Evolutionary conservation across 129 eudicot species (phyloP).

Genomic region (Chrysanthemum makinoi): DNA sequence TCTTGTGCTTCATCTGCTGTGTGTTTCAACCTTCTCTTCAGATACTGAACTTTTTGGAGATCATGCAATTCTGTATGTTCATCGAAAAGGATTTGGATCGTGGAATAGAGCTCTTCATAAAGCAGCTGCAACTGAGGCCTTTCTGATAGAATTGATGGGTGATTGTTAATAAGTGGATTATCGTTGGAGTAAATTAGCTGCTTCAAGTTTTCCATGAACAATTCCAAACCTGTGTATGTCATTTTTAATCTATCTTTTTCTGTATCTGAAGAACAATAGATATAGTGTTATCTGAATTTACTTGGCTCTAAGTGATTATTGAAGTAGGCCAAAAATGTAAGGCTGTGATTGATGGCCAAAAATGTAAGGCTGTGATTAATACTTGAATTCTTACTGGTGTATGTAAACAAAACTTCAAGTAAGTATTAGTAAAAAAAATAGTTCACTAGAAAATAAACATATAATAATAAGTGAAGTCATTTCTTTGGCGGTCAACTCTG

Average conservation of each 20-base stretch:
- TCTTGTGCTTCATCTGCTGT: conserved; percentile 14
- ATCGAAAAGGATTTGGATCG: background rate
- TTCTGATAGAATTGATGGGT: background rate
- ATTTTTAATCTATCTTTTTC: background rate
- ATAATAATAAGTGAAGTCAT: too few relatives aligned
- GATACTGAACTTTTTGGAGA: background rate
- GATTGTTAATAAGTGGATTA: background rate
- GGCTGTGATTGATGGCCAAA: too few relatives aligned
- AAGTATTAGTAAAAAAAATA: too few relatives aligned
- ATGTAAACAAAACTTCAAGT: too few relatives aligned
- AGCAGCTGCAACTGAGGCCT: conserved; percentile 17
- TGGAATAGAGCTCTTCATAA: background rate
- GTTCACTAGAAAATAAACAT: too few relatives aligned
- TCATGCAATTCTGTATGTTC: background rate
- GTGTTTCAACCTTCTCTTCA: conserved; percentile 7
- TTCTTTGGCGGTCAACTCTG: too few relatives aligned
- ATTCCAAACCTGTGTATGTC: conserved; percentile 9
- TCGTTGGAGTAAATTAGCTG: background rate
- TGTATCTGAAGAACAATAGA: too few relatives aligned
- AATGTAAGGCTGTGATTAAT: too few relatives aligned
- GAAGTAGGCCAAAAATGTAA: too few relatives aligned
- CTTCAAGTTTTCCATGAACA: conserved; percentile 20
- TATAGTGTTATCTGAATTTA: too few relatives aligned
- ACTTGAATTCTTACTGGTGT: too few relatives aligned
- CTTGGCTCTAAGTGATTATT: too few relatives aligned